Base-by-base conservation (phyloP, 768 basidiomycete species). In the Tricholoma hemisulphureum region DNA sequence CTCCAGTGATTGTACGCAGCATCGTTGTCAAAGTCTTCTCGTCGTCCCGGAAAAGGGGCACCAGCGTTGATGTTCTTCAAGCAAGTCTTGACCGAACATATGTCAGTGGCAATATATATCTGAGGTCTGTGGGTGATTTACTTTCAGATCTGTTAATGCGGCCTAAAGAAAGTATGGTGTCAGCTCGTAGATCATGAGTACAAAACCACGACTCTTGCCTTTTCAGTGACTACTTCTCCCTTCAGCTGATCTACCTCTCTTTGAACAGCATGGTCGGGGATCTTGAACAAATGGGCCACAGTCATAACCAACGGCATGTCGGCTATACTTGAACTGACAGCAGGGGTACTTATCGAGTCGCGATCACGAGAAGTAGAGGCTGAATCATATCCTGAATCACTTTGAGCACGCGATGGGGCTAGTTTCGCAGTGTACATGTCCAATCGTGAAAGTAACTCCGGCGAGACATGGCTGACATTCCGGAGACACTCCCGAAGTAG, bases 21-120 rank as follows among this genome's bases (percentile, higher is more conserved):
- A 5, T 93, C 90, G 54, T 71, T 87, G 31, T 86, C 83, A 67
- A 98, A 98, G 69, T 98, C 95, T 60, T 92, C 88, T 61, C 89
- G 80, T 51, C 88, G 83, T 18, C 91, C 93, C 1, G 95, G 94
- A 67, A 95, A 95, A 1, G 89, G 75, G 11, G 82, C 79, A 23
- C 92, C 89, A 13, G 89, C 87, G 54, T 89, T 91, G 67, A 98
- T 89, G 61, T 93, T 91, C 76, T 96, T 96, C 54, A 98, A 76
- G 68, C 91, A 95, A 32, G 89, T 91, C 91, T 95, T 49, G 14
- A 60, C 14, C 24, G 65, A 4, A 55, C 55, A 24, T 39, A 46
- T 56, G 28, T 56, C 35, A 29, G 43, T 63, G 48, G 57, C 63
- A 41, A 52, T 59, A 26, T 43, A 20, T 32, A 45, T 35, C 61